Base-by-base conservation (phyloP, 352 stramenopile genomes). In the Phytophthora hybrid region DNA sequence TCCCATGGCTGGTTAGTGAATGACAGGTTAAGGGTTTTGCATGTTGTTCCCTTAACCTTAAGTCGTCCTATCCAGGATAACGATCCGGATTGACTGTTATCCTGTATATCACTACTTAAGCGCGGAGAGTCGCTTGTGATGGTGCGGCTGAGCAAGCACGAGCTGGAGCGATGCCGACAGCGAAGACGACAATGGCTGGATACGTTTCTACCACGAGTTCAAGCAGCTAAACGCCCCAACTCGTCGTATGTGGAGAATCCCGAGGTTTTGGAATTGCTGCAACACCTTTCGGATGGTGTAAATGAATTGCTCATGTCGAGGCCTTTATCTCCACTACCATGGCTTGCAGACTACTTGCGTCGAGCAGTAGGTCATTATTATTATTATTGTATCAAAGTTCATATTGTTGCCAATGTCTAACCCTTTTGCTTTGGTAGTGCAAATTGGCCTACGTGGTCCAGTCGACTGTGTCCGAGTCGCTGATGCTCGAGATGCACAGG, bases 401-500 rank as follows among this genome's bases (percentile, higher is more conserved):
- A 53, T 57, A 13, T 5, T 51, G 18, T 51, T 8, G 23, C 6
- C 41, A 11, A 55, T 51, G 11, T 49, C 29, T 49, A 37, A 23
- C 8, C 53, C 13, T 57, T 59, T 23, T 29, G 16, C n/a, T 34
- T 63, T 7, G 32, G 18, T 16, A 93, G 86, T 93, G 82, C 41
- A 93, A 93, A 53, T 69, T 92, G 16, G 74, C 64, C n/a, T 84
- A 85, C 53, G 69, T 78, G 8, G 63, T 91, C 21, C 83, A 87
- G 71, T 65, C 73, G 49, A 71, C 85, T 13, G 70, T 81, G 1
- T 66, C 69, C 21, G 76, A 81, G 9, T 65, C 79, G n/a, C 70
- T 93, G 23, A 62, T 89, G 32, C 64, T 83, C 13, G 84, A 93
- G 55, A 92, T 92, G 79, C 86, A 93, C 76, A 88, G 83, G 62